phyloP scores from a whole-genome alignment of 345 rosid species.

The Syzygium aqueum region DNA sequence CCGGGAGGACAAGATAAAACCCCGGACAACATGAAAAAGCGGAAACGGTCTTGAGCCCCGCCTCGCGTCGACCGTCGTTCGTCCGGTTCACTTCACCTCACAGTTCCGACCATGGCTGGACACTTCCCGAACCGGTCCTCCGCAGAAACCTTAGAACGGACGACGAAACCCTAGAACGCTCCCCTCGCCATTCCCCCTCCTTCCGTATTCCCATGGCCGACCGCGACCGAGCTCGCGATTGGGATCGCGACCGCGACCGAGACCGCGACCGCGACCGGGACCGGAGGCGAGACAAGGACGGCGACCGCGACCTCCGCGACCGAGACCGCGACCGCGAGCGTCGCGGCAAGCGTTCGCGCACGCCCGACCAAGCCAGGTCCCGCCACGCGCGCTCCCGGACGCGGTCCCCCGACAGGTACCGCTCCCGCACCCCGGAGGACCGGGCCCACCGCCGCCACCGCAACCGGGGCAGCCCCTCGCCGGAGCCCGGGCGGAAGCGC shows the following conservation, averaged over 20 bases:
- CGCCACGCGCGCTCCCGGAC: slow-evolving; percentile 44
- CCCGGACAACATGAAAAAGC: too few relatives aligned
- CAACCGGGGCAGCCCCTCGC: slow-evolving; percentile 53
- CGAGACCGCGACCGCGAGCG: slow-evolving; percentile 48
- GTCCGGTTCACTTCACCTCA: too few relatives aligned
- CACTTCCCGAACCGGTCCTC: too few relatives aligned
- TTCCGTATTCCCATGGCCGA: slow-evolving; percentile 14
- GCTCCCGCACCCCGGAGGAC: slow-evolving; percentile 43
- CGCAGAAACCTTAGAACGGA: neutral
- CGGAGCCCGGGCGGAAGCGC: slow-evolving; percentile 46
- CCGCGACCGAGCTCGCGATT: slow-evolving; percentile 20
- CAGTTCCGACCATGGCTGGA: too few relatives aligned
- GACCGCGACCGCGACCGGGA: slow-evolving; percentile 14
- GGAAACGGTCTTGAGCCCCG: too few relatives aligned
- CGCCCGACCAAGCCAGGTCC: slow-evolving; percentile 44
- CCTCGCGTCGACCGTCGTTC: too few relatives aligned
- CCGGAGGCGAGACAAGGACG: slow-evolving; percentile 20
- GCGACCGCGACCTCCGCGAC: slow-evolving; percentile 37
- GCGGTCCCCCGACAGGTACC: slow-evolving; percentile 43
- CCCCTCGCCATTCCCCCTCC: neutral
- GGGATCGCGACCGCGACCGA: slow-evolving; percentile 31
- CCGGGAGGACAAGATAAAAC: too few relatives aligned
- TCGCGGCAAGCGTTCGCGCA: slow-evolving; percentile 60
- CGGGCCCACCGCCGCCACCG: slow-evolving; percentile 39
- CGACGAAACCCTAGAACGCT: neutral